Conservation (phyloP, 805 yeast genomes). For the Lipomyces sp. region DNA sequence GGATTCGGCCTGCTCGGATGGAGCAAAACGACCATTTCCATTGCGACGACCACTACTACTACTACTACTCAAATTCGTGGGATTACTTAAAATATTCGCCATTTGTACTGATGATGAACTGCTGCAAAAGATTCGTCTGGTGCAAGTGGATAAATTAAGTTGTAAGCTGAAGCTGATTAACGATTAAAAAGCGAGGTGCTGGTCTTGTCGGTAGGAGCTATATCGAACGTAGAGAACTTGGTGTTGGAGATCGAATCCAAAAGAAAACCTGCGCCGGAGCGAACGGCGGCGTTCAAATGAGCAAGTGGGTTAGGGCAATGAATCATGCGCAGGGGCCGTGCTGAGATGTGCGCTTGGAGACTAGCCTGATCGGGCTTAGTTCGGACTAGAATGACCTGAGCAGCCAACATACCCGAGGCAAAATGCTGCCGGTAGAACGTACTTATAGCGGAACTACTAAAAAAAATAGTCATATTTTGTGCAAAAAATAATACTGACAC, state of each 20-base stretch:
- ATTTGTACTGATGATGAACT: conserved; percentile 20
- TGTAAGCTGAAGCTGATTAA: background rate
- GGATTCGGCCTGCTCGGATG: conserved; percentile 6
- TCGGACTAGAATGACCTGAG: background rate
- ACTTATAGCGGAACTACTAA: too few relatives aligned
- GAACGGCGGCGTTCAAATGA: background rate
- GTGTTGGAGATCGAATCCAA: background rate
- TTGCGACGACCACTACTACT: conserved; percentile 28
- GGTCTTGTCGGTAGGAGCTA: background rate
- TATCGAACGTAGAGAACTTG: background rate
- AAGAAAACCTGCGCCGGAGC: background rate
- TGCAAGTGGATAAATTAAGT: background rate
- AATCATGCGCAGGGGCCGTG: background rate
- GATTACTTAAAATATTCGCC: conserved; percentile 39
- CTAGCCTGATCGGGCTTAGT: background rate
- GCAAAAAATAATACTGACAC: too few relatives aligned
- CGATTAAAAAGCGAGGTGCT: background rate
- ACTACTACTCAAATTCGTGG: conserved; percentile 27
- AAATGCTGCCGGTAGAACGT: too few relatives aligned
- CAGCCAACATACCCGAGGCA: too few relatives aligned
- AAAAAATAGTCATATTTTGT: too few relatives aligned
- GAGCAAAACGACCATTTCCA: conserved; percentile 13
- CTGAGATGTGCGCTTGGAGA: background rate
- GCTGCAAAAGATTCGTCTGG: conserved; percentile 2
- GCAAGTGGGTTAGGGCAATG: conserved; percentile 2